Evolutionary conservation across 116 monocot genomes (phyloP).

Genomic region (Cymodocea nodosa): DNA sequence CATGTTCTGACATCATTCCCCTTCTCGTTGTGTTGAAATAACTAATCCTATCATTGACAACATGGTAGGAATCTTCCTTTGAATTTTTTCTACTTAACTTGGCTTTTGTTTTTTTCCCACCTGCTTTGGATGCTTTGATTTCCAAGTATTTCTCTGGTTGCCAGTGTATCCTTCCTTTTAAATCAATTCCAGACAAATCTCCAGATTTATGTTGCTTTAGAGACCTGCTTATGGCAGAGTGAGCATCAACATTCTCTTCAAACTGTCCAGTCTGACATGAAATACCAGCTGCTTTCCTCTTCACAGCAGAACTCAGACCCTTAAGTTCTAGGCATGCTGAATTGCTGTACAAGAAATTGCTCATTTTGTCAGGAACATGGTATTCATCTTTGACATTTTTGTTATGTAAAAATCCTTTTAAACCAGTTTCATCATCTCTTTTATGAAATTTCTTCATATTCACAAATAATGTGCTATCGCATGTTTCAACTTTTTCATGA

Average conservation of each 20-base stretch:
- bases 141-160: constrained; percentile 42
- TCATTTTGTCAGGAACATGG: neutral
- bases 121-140: constrained; percentile 17
- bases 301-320: neutral
- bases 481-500: neutral
- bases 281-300: neutral
- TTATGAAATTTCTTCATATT: constrained; percentile 11
- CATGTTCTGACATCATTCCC: neutral
- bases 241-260: neutral
- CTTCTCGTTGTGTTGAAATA: neutral
- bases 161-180: constrained; percentile 22
- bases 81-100: constrained; percentile 5
- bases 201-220: neutral
- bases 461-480: neutral
- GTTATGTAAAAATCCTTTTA: neutral
- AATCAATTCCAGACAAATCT: constrained; percentile 3
- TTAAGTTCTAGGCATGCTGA: neutral
- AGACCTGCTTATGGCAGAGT: neutral
- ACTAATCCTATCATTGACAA: neutral
- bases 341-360: neutral
- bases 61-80: neutral
- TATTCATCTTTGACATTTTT: neutral
- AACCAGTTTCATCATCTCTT: constrained; percentile 4
- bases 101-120: constrained; percentile 1
- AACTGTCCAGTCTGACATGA: neutral